Base-by-base conservation (phyloP, 116 monocot genomes). In the Thalassia testudinum region DNA sequence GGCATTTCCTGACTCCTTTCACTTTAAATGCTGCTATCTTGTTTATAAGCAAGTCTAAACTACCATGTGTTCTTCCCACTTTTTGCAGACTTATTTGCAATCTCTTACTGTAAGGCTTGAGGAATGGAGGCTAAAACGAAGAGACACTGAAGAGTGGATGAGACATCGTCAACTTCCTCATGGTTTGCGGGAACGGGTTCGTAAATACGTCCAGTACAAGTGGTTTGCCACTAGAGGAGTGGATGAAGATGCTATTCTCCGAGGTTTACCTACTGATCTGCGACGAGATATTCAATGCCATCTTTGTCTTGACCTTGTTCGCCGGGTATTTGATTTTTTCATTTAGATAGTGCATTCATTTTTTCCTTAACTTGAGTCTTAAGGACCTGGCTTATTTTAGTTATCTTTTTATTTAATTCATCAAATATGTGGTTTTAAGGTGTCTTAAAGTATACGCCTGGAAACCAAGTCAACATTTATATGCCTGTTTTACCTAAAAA, bases 61-160 rank as follows among this genome's bases (percentile, higher is more conserved):
- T n/a, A n/a, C n/a, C n/a, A n/a, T n/a, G n/a, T n/a, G n/a, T 34
- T 34, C 30, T 10, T 34, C 3, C 10, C 6, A 34, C 10, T 34
- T 5, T 34, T 10, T 34, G 37, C 52, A 89, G 89, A 80, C 80
- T 1, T 89, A 83, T 67, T 66, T 89, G 70, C 89, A 89, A 77
- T 89, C 89, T n/a, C 56, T 77, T 18, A 89, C 89, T 24, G 69
- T 80, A 47, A 83, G 77, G 50, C 75, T 89, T 23, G 89, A 89
- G 54, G 89, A 89, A 48, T 89, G 89, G 89, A 83, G 89, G 55
- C 37, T 89, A 28, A 83, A 77, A 61, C 66, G 71, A 62, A 77
- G 80, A 62, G 83, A 89, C 49, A 89, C 83, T 1, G 89, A 89
- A 54, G 83, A 89, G 49, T 89, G 89, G 89, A 89, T 89, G 89